Conservation (phyloP, 2,329 filamentous ascomycete genomes). For the Mariannaea sp. region DNA sequence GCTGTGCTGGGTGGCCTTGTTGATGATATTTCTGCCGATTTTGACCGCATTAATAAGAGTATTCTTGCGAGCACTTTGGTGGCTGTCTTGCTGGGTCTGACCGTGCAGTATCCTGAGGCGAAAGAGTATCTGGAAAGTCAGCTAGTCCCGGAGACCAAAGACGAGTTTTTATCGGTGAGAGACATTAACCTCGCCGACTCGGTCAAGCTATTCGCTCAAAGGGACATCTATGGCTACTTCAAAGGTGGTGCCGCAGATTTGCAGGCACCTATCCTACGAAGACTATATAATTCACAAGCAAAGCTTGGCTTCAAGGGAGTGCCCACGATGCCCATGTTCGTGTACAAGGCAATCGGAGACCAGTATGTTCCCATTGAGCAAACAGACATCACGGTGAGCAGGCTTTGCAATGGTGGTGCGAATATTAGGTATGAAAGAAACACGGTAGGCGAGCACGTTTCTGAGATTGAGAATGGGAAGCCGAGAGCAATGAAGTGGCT, state of each 20-base stretch:
- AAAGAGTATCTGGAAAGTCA: constrained; percentile 19
- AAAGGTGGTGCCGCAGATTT: constrained; percentile 34
- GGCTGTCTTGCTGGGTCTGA: constrained; percentile 25
- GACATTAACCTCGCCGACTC: constrained; percentile 17
- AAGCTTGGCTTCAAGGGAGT: constrained; percentile 43
- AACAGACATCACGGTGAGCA: constrained; percentile 49
- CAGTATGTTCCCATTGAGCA: constrained; percentile 49
- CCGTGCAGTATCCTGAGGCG: constrained; percentile 24
- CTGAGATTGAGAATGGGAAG: constrained; percentile 30
- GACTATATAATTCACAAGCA: constrained; percentile 38
- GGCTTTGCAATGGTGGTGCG: constrained; percentile 47
- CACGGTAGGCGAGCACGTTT: constrained; percentile 47
- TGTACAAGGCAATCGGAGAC: constrained; percentile 56
- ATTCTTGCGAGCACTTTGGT: constrained; percentile 18
- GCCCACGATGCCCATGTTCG: constrained; percentile 53
- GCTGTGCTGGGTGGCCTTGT: constrained; percentile 27
- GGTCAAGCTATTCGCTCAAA: constrained; percentile 25
- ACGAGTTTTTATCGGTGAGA: constrained; percentile 14
- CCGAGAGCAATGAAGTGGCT: constrained; percentile 20
- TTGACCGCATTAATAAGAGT: constrained; percentile 24
- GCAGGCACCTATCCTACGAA: constrained; percentile 22
- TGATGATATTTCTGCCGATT: constrained; percentile 21
- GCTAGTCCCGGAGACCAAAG: constrained; percentile 12
- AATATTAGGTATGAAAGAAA: constrained; percentile 52
- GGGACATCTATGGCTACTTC: constrained; percentile 40